Conservation (phyloP, 2,329 filamentous ascomycete genomes). For the Tolypocladium capitatum region DNA sequence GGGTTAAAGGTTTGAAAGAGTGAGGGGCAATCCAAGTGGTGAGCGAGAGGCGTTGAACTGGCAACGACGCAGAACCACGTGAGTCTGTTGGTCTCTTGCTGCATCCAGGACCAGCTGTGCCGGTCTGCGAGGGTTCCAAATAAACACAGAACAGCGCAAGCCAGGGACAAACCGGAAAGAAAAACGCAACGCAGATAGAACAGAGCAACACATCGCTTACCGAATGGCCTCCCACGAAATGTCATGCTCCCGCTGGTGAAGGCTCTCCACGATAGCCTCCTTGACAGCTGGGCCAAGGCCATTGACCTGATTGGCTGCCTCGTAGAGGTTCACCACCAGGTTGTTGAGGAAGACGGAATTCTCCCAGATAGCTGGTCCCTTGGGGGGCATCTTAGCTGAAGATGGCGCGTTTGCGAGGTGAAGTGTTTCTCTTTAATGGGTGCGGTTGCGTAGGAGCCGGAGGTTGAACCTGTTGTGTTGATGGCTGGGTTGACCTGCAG, state of each 20-base stretch:
- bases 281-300: constrained; percentile 16
- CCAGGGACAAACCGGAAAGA: not conserved
- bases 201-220: constrained; percentile 17
- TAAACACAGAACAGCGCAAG: too few species aligned
- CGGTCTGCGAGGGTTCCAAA: not conserved
- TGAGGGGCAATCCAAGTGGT: not conserved
- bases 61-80: not conserved
- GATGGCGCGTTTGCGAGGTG: not conserved
- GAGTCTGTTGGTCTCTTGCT: not conserved
- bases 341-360: constrained; percentile 20
- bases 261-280: constrained; percentile 17
- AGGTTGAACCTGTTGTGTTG: not conserved
- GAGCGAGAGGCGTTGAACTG: not conserved
- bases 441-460: not conserved
- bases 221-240: constrained; percentile 33
- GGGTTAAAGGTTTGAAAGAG: not conserved
- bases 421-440: not conserved
- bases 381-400: constrained; percentile 9
- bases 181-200: not conserved
- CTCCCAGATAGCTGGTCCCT: constrained; percentile 15
- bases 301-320: constrained; percentile 12
- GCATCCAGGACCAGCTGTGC: not conserved
- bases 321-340: constrained; percentile 19
- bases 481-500: not conserved
- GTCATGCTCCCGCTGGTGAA: constrained; percentile 17